These are phyloP conservation scores for Ophiostoma piceae DNA, from an alignment of 2,329 filamentous ascomycete species.

Conservation along the genomic window DNA sequence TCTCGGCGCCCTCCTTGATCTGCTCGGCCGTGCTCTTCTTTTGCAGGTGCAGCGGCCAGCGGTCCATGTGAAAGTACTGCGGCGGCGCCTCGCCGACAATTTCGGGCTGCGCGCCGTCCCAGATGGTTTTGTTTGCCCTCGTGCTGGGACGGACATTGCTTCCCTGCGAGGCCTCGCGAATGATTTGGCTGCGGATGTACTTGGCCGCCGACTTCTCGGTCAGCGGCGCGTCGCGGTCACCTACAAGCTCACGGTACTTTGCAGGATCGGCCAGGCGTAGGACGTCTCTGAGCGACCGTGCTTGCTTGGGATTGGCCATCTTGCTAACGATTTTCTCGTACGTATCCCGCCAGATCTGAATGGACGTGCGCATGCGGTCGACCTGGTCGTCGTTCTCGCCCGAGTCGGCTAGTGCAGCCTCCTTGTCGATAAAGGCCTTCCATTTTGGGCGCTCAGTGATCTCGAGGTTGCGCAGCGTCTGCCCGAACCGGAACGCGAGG, in stretches of 20 bases:
- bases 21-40: conserved; percentile 27
- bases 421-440: conserved; percentile 12
- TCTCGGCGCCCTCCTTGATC: not conserved
- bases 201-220: conserved; percentile 28
- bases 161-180: conserved; percentile 43
- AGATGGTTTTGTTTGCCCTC: conserved; percentile 29
- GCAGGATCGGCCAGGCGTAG: conserved; percentile 34
- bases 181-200: conserved; percentile 38
- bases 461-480: conserved; percentile 29
- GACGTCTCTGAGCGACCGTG: conserved; percentile 31
- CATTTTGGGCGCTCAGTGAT: conserved; percentile 13
- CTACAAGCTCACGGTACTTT: conserved; percentile 12
- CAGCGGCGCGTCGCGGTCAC: not conserved
- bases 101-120: conserved; percentile 35
- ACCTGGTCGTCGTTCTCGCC: not conserved
- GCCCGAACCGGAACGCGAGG: conserved; percentile 32
- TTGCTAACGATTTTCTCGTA: conserved; percentile 16
- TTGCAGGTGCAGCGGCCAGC: conserved; percentile 45
- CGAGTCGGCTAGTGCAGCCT: not conserved
- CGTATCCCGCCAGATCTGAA: conserved; percentile 21
- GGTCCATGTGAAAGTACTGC: conserved; percentile 43
- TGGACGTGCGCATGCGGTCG: conserved; percentile 2
- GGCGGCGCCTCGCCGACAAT: conserved; percentile 29
- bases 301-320: not conserved
- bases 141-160: conserved; percentile 39